These are phyloP conservation scores for Kluyveromyces nonfermentans DNA, from an alignment of 805 yeast species.

Conservation along the genomic window DNA sequence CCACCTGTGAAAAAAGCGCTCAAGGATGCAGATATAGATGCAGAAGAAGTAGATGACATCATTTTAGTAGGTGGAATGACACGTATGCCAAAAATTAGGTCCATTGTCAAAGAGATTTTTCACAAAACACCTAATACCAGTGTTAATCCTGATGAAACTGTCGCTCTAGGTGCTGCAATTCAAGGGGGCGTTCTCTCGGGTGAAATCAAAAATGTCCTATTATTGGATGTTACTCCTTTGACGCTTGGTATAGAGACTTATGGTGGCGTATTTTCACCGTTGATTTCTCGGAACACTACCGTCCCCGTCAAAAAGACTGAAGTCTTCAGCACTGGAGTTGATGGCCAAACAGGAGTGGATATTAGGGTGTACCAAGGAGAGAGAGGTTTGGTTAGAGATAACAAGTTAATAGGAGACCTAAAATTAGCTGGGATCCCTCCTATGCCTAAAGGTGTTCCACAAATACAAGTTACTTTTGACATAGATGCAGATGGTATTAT, in stretches of 20 bases:
- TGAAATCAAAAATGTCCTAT: slow-evolving; percentile 66
- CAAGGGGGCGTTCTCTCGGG: slow-evolving; percentile 85
- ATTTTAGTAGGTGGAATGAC: slow-evolving; percentile 86
- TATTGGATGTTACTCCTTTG: slow-evolving; percentile 75
- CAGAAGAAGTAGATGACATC: slow-evolving; percentile 63
- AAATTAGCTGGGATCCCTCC: slow-evolving; percentile 63
- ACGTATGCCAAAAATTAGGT: slow-evolving; percentile 73
- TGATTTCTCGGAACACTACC: slow-evolving; percentile 68
- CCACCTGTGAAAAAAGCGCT: slow-evolving; percentile 68
- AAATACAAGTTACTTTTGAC: slow-evolving; percentile 65
- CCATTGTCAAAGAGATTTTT: slow-evolving; percentile 50
- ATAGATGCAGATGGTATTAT: slow-evolving; percentile 79
- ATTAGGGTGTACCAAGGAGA: slow-evolving; percentile 77
- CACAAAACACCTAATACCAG: slow-evolving; percentile 57
- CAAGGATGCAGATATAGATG: slow-evolving; percentile 59
- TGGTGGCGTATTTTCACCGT: slow-evolving; percentile 74
- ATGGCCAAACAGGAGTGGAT: slow-evolving; percentile 77
- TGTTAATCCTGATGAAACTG: slow-evolving; percentile 90
- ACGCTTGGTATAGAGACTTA: slow-evolving; percentile 78
- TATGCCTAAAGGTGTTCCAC: slow-evolving; percentile 73
- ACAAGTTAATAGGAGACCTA: slow-evolving; percentile 68
- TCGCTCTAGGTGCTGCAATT: slow-evolving; percentile 82
- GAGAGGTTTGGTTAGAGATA: slow-evolving; percentile 66
- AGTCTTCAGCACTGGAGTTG: slow-evolving; percentile 72
- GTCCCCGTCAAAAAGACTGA: slow-evolving; percentile 71